These are phyloP conservation scores for Colletotrichum sp. DNA, from an alignment of 2,329 filamentous ascomycete species.

Conservation along the genomic window DNA sequence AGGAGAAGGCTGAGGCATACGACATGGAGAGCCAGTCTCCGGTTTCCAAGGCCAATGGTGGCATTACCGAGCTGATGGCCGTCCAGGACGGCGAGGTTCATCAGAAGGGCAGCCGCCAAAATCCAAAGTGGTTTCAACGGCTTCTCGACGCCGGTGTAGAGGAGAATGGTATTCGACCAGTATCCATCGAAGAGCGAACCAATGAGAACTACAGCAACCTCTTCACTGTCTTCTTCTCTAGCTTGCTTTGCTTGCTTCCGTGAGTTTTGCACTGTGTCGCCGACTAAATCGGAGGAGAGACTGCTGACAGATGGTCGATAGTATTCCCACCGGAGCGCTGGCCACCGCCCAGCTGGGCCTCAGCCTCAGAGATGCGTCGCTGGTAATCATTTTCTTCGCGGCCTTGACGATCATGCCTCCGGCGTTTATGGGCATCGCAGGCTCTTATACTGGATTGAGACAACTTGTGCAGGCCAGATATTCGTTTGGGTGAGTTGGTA, in stretches of 20 bases:
- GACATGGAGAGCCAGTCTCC: slow-evolving; percentile 17
- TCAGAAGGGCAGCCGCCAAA: slow-evolving; percentile 29
- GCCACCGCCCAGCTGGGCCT: slow-evolving; percentile 60
- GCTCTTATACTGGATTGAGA: slow-evolving; percentile 61
- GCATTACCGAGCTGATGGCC: slow-evolving; percentile 27
- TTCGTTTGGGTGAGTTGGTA: slow-evolving; percentile 53
- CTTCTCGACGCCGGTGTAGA: slow-evolving; percentile 53
- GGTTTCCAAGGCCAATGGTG: slow-evolving; percentile 11
- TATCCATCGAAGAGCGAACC: slow-evolving; percentile 58
- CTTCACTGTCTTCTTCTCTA: slow-evolving; percentile 66
- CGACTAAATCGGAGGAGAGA: not conserved
- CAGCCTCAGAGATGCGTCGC: slow-evolving; percentile 57
- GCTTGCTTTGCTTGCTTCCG: slow-evolving; percentile 62
- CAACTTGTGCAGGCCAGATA: slow-evolving; percentile 68
- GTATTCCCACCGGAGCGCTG: slow-evolving; percentile 63
- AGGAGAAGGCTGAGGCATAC: not conserved
- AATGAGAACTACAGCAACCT: slow-evolving; percentile 59
- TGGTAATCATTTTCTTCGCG: slow-evolving; percentile 65
- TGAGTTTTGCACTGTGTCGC: slow-evolving; percentile 34
- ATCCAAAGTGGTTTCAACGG: slow-evolving; percentile 45
- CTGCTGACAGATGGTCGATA: slow-evolving; percentile 23
- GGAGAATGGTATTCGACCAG: slow-evolving; percentile 60
- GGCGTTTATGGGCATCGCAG: slow-evolving; percentile 59
- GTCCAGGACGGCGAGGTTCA: slow-evolving; percentile 35
- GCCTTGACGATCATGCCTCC: slow-evolving; percentile 58